Evolutionary conservation across 352 stramenopile genomes (phyloP).

Genomic region (Plasmopara viticola): DNA sequence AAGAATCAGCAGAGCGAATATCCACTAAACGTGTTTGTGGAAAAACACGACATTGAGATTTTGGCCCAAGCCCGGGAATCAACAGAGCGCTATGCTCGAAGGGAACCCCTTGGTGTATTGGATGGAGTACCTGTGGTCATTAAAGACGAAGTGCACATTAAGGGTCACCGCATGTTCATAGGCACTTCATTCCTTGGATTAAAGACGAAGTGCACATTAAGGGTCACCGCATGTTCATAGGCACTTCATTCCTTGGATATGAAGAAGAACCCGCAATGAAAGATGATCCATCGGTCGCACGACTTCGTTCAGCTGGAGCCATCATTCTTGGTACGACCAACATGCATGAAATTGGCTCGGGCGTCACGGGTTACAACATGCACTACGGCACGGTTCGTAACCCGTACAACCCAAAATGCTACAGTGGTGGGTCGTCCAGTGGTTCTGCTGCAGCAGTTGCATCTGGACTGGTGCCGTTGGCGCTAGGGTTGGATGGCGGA

Average conservation of each 20-base stretch:
- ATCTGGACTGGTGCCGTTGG: slow-evolving; percentile 82
- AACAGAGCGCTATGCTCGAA: slow-evolving; percentile 59
- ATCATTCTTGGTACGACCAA: slow-evolving; percentile 88
- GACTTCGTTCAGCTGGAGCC: slow-evolving; percentile 63
- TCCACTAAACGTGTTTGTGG: slow-evolving; percentile 66
- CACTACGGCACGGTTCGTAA: slow-evolving; percentile 70
- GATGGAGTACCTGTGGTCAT: slow-evolving; percentile 86
- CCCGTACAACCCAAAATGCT: slow-evolving; percentile 78
- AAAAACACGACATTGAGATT: slow-evolving; percentile 68
- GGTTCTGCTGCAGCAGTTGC: slow-evolving; percentile 84
- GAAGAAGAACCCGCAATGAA: slow-evolving; percentile 28
- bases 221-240: slow-evolving; percentile 57
- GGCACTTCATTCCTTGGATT: slow-evolving; percentile 75
- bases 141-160: slow-evolving; percentile 84
- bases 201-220: slow-evolving; percentile 68
- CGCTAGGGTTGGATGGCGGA: slow-evolving; percentile 82
- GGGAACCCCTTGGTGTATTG: slow-evolving; percentile 60
- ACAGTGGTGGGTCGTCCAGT: slow-evolving; percentile 88
- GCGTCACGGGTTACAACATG: slow-evolving; percentile 78
- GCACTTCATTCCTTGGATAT: slow-evolving; percentile 72
- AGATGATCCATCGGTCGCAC: slow-evolving; percentile 51
- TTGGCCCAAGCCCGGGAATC: slow-evolving; percentile 59
- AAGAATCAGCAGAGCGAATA: slow-evolving; percentile 42
- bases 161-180: slow-evolving; percentile 54
- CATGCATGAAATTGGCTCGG: slow-evolving; percentile 83